Evolutionary conservation across 2,329 filamentous ascomycete species (phyloP), one percentile per base, ranked within the genome.

Genomic region (Moelleriella libera): DNA sequence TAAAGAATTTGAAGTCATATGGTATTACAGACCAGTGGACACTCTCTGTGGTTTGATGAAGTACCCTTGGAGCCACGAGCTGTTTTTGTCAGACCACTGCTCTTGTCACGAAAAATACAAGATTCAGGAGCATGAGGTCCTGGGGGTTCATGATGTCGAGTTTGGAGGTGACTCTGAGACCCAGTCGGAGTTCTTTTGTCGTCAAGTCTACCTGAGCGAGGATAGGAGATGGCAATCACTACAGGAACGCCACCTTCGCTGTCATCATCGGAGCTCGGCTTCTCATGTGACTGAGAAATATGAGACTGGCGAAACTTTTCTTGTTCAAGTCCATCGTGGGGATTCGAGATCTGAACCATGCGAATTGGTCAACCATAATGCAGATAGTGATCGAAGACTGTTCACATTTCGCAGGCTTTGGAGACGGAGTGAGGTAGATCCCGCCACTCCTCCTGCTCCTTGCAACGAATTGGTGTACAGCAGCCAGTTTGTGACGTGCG

Each of bases 21-120:
- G 85, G 85, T 67, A 92, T 0, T 90, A 89, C 53, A 70, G 75
- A 2, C 75, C 85, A 0, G 67, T 70, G 0, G 82, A 92, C 47
- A 92, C 87, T 0, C 75, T 82, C 0, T 85, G 88, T 42, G 75
- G 72, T 0, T 64, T 74, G 5, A 80, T 82, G 63, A 72, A 71
- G 8, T 94, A 90, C 54, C 82, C 82, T 0, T 81, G 78, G 61
- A 51, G 64, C 0, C 85, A 88, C 46, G 86, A 94, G 60, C 62
- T 92, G 0, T 92, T 92, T 51, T 63, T 90, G 0, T 86, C 81
- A 0, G 77, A 88, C 45, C 79, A 88, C 49, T 90, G 87, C 63
- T 83, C 81, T 1, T 92, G 86, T 51, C 59, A 66, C 0, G 68
- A 75, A 7, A 49, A 48, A 0, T 49, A 64, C 0, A 69, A 70